These are phyloP conservation scores for Aspergillus eucalypticola DNA, from an alignment of 2,329 filamentous ascomycete species.

Conservation along the genomic window DNA sequence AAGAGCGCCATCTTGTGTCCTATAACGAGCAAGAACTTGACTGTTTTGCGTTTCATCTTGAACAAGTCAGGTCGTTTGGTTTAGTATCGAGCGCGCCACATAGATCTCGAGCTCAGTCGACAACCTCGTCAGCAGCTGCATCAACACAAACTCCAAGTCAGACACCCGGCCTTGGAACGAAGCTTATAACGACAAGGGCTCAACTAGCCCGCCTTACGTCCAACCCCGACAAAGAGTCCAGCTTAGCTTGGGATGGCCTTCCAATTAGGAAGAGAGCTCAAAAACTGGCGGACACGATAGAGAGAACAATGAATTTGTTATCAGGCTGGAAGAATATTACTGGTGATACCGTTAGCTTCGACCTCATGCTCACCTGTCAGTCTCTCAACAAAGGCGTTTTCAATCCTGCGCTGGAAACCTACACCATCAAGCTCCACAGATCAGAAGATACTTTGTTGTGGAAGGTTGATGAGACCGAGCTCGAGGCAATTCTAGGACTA, in stretches of 20 bases:
- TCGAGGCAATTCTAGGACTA: constrained; percentile 37
- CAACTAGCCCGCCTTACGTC: constrained; percentile 28
- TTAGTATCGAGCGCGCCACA: constrained; percentile 12
- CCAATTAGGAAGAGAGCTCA: constrained; percentile 28
- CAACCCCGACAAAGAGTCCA: background rate
- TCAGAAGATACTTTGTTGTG: constrained; percentile 28
- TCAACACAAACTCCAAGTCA: constrained; percentile 6
- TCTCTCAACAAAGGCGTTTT: background rate
- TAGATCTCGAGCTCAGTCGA: constrained; percentile 9
- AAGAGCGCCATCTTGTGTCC: constrained; percentile 23
- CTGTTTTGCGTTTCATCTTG: constrained; percentile 32
- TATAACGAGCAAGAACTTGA: constrained; percentile 36
- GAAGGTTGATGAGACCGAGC: constrained; percentile 25
- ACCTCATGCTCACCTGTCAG: constrained; percentile 22
- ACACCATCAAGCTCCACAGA: constrained; percentile 19
- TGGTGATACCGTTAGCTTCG: constrained; percentile 17
- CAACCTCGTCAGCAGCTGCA: constrained; percentile 8
- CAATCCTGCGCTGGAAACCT: constrained; percentile 11
- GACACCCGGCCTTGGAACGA: background rate
- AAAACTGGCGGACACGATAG: constrained; percentile 26
- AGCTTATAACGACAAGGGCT: constrained; percentile 25
- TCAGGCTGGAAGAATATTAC: constrained; percentile 24
- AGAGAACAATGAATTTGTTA: constrained; percentile 31
- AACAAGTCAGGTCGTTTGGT: constrained; percentile 25
- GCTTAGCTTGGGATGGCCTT: constrained; percentile 28